phyloP scores from a whole-genome alignment of 2,329 filamentous ascomycete genomes.

The Metarhizium robertsii region DNA sequence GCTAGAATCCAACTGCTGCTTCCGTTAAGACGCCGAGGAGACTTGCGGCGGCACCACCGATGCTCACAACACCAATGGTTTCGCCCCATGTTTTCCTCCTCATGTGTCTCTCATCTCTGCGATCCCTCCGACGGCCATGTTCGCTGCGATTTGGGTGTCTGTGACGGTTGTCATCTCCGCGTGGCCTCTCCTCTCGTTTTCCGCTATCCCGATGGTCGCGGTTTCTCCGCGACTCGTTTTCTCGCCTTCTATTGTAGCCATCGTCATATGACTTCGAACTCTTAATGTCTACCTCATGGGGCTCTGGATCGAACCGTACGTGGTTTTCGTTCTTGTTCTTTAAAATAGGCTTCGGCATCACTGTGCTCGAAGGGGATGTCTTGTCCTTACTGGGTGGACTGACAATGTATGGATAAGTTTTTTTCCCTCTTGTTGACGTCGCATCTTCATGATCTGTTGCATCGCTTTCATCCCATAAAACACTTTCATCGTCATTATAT shows the following conservation, averaged over 20 bases:
- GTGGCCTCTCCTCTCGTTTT: conserved; percentile 12
- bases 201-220: conserved; percentile 17
- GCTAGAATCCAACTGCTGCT: conserved; percentile 32
- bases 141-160: conserved; percentile 29
- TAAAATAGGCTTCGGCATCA: conserved; percentile 47
- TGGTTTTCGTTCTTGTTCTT: conserved; percentile 52
- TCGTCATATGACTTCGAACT: conserved; percentile 20
- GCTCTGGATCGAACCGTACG: conserved; percentile 42
- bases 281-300: conserved; percentile 31
- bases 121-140: conserved; percentile 28
- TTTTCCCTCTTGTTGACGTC: conserved; percentile 19
- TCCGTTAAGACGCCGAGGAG: conserved; percentile 49
- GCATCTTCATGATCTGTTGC: conserved; percentile 24
- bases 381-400: conserved; percentile 23
- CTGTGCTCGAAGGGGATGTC: conserved; percentile 25
- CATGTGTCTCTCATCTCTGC: conserved; percentile 25
- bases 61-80: conserved; percentile 46
- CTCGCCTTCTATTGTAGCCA: conserved; percentile 19
- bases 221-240: conserved; percentile 11
- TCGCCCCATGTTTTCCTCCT: conserved; percentile 41
- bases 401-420: conserved; percentile 28
- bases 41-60: conserved; percentile 51
- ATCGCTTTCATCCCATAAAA: conserved; percentile 21
- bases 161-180: conserved; percentile 17
- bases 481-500: conserved; percentile 21